phyloP scores from a whole-genome alignment of 768 basidiomycete species.

The Lepiota venenata region DNA sequence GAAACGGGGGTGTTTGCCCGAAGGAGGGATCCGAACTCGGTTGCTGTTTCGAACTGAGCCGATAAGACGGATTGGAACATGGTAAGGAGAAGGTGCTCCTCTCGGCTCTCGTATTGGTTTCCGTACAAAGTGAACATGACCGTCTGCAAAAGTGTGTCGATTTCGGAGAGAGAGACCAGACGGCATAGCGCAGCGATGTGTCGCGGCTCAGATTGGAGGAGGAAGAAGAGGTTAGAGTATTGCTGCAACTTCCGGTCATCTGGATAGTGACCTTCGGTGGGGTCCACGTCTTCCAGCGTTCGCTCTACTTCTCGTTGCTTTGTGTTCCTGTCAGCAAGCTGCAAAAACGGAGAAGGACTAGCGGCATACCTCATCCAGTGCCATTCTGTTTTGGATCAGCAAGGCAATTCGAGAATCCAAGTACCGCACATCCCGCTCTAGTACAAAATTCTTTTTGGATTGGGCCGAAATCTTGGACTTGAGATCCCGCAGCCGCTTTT shows the following conservation, averaged over 20 bases:
- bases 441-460: conserved; percentile 99
- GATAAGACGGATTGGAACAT: conserved; percentile 99
- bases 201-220: conserved; percentile 95
- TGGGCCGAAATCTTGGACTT: conserved; percentile 97
- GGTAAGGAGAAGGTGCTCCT: conserved; percentile 96
- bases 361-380: conserved; percentile 78
- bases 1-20: conserved; percentile 99
- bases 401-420: conserved; percentile 96
- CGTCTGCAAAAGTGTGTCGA: conserved; percentile 97
- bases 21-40: conserved; percentile 97
- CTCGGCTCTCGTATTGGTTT: conserved; percentile 97
- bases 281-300: conserved; percentile 94
- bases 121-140: conserved; percentile 99
- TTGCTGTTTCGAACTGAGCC: conserved; percentile 98
- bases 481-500: conserved; percentile 94
- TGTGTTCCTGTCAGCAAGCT: conserved; percentile 9
- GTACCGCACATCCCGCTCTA: conserved; percentile 98
- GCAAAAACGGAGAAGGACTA: conserved; percentile 12
- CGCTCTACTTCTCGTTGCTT: conserved; percentile 95
- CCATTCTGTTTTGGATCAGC: conserved; percentile 98
- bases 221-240: conserved; percentile 98
- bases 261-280: conserved; percentile 87
- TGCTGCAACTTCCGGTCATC: conserved; percentile 94
- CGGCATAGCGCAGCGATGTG: conserved; percentile 96
- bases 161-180: conserved; percentile 93